Evolutionary conservation across 1,284 basidiomycete genomes (phyloP).

Genomic region (Boletellus sp.): DNA sequence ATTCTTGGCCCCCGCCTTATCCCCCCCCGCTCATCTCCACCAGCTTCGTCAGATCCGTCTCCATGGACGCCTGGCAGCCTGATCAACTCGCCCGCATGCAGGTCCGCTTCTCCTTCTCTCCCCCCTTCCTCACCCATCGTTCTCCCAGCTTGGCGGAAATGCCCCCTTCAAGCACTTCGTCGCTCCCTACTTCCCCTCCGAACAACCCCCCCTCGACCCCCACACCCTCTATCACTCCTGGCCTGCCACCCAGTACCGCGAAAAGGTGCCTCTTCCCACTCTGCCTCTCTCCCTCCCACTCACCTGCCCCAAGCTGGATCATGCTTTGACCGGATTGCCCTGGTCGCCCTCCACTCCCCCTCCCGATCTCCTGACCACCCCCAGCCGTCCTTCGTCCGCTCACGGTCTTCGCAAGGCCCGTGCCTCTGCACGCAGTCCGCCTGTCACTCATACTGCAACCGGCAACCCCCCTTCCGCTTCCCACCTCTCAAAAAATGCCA

Average conservation of each 20-base stretch:
- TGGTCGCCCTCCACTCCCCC: conserved; percentile 72
- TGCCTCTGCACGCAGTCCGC: conserved; percentile 53
- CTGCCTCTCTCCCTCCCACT: conserved; percentile 1
- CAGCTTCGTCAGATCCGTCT: conserved; percentile 88
- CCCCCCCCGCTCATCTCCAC: conserved; percentile 4
- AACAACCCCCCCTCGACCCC: conserved; percentile 68
- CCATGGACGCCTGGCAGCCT: conserved; percentile 94
- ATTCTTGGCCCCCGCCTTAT: conserved; percentile 13
- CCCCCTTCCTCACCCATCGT: conserved; percentile 13
- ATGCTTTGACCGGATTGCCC: conserved; percentile 60
- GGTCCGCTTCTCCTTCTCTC: conserved; percentile 41
- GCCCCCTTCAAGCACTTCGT: conserved; percentile 77
- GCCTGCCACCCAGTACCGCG: conserved; percentile 88
- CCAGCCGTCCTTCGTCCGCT: conserved; percentile 52
- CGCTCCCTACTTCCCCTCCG: conserved; percentile 64
- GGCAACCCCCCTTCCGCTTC: conserved; percentile 40
- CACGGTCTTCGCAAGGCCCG: conserved; percentile 78
- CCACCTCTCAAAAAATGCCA: conserved; percentile 55
- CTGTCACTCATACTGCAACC: conserved; percentile 25
- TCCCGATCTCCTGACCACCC: conserved; percentile 34
- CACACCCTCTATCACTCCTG: conserved; percentile 88
- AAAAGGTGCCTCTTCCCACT: conserved; percentile 58
- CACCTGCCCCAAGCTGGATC: conserved; percentile 54
- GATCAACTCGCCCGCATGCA: conserved; percentile 90
- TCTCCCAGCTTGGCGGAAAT: conserved; percentile 76